Base-by-base conservation (phyloP, 2,329 filamentous ascomycete genomes). In the Fusarium duplospermum region DNA sequence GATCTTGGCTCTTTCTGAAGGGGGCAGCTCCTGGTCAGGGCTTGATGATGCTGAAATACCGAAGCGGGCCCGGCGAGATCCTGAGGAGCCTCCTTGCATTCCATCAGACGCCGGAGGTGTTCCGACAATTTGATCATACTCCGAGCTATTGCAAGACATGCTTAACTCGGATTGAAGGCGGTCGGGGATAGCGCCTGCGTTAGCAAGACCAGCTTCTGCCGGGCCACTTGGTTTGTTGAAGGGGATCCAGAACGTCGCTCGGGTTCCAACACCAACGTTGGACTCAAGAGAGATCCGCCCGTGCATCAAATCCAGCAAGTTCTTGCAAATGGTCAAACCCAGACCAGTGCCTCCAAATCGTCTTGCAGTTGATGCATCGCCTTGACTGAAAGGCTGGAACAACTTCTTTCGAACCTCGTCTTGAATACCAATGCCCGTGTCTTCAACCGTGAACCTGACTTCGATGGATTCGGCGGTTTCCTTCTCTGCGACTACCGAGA, bases 311-410 rank as follows among this genome's bases (percentile, higher is more conserved):
- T 95, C 92, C 4, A 96, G 87, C 7, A 95, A 85, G 71, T 94
- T 94, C 81, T 95, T 95, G 83, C 91, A 93, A 74, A 96, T 96
- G 2, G 93, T 94, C 70, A 96, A 82, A 0, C 94, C 94, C 0
- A 96, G 83, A 1, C 93, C 93, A 1, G 93, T 95, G 1, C 93
- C 93, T 42, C 93, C 93, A 80, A 94, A 95, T n/a, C 91, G 88
- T 62, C 93, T 87, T 20, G 93, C 93, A 0, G 93, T 95, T 4
- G 93, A 95, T 1, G 93, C 90, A 78, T 96, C 94, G 6, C 93
- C 93, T 81, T 96, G 94, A 70, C 91, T 93, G 81, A 96, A 96
- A 0, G 94, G 93, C 73, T 92, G 91, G 83, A 96, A 96, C 1
- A 96, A 85, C 40, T 89, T 89, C 77, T 91, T 91, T 20, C 90